phyloP scores from a whole-genome alignment of 2,329 filamentous ascomycete species.

The Cryphonectria naterciae region DNA sequence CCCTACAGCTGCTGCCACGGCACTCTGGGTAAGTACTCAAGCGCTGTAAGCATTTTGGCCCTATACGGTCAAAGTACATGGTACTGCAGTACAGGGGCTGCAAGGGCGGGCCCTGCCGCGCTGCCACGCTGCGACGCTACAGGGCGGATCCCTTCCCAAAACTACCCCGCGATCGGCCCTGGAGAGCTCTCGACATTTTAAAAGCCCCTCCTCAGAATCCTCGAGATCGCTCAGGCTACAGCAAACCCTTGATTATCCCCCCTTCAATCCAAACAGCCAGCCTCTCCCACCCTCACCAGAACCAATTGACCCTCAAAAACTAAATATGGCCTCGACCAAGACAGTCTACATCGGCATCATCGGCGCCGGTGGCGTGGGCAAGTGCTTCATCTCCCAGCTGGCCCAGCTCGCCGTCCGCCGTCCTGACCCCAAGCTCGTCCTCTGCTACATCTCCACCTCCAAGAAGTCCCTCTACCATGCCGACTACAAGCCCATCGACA shows the following conservation, averaged over 20 bases:
- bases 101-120: constrained; percentile 14
- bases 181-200: constrained; percentile 34
- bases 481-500: constrained; percentile 70
- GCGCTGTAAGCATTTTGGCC: background rate
- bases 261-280: background rate
- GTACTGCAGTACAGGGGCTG: constrained; percentile 10
- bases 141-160: background rate
- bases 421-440: constrained; percentile 70
- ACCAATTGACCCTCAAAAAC: constrained; percentile 7
- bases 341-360: constrained; percentile 50
- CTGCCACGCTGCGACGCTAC: constrained; percentile 5
- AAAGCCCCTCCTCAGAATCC: constrained; percentile 30
- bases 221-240: background rate
- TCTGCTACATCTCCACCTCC: constrained; percentile 86
- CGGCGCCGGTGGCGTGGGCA: constrained; percentile 87
- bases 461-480: constrained; percentile 78
- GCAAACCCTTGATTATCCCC: background rate
- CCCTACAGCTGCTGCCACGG: background rate
- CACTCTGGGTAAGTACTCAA: background rate
- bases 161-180: constrained; percentile 36
- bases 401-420: constrained; percentile 67
- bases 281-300: background rate
- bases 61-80: background rate
- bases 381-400: constrained; percentile 86
- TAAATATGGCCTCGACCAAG: constrained; percentile 37